These are phyloP conservation scores for Spathaspora arborariae DNA, from an alignment of 805 yeast genomes.

Conservation along the genomic window DNA sequence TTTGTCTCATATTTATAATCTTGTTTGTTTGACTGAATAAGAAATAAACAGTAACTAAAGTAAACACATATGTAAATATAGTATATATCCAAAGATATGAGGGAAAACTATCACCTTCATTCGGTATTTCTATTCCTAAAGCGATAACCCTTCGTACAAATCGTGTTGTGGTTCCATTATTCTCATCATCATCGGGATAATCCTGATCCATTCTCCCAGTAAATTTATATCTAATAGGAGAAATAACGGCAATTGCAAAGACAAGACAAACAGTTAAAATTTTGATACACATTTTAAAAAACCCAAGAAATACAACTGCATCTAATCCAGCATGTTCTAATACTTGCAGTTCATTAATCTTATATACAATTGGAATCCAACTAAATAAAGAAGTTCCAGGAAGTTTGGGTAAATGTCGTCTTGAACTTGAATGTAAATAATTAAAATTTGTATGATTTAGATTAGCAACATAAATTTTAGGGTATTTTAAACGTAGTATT, in stretches of 20 bases:
- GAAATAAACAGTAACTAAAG: slow-evolving; percentile 56
- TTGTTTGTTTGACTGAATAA: slow-evolving; percentile 66
- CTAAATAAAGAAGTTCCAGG: slow-evolving; percentile 62
- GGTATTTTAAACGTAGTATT: slow-evolving; percentile 65
- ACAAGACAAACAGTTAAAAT: slow-evolving; percentile 60
- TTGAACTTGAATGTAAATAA: slow-evolving; percentile 39
- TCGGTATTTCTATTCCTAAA: slow-evolving; percentile 15
- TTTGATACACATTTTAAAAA: slow-evolving; percentile 84
- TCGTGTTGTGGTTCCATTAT: slow-evolving; percentile 4
- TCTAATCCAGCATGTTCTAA: slow-evolving; percentile 90
- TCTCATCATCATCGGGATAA: slow-evolving; percentile 16
- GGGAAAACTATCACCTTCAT: slow-evolving; percentile 27
- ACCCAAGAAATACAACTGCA: slow-evolving; percentile 87
- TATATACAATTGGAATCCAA: slow-evolving; percentile 70
- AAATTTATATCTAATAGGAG: slow-evolving; percentile 79
- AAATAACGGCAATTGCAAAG: slow-evolving; percentile 69
- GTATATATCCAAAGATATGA: slow-evolving; percentile 82
- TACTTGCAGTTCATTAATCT: slow-evolving; percentile 68
- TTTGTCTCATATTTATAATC: slow-evolving; percentile 76
- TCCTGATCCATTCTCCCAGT: slow-evolving; percentile 56
- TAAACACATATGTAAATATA: slow-evolving; percentile 81
- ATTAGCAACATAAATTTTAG: slow-evolving; percentile 83
- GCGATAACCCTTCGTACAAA: not conserved
- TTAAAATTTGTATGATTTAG: slow-evolving; percentile 43
- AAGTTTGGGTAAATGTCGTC: slow-evolving; percentile 55